phyloP scores from a whole-genome alignment of 108 stramenopile genomes.

The Pseudonitzschia multiseries region DNA sequence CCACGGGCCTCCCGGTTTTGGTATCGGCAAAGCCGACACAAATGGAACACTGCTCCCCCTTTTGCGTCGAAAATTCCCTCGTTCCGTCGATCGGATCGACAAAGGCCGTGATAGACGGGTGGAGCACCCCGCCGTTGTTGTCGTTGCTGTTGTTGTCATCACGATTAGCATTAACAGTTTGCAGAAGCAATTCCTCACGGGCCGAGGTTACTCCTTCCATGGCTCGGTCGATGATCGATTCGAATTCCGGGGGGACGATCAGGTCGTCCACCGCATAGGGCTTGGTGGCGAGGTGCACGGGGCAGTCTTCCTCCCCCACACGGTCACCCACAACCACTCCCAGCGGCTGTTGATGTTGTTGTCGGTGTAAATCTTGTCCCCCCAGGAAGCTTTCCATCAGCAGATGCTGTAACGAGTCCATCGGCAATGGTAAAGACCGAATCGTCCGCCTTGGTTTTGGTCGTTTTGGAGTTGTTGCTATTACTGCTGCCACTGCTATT shows the following conservation, averaged over 20 bases:
- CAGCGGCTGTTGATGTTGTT: too few relatives aligned
- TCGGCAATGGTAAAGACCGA: constrained; percentile 16
- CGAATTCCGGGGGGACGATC: background rate
- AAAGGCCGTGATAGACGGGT: constrained; percentile 40
- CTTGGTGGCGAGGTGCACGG: background rate
- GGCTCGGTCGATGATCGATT: background rate
- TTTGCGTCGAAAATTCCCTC: constrained; percentile 72
- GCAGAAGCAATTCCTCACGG: background rate
- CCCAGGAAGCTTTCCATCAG: background rate
- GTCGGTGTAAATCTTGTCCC: too few relatives aligned
- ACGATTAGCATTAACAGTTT: too few relatives aligned
- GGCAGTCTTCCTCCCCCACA: constrained; percentile 3
- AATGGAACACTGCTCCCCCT: constrained; percentile 56
- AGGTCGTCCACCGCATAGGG: constrained; percentile 8
- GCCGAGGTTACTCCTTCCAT: background rate
- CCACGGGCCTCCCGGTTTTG: constrained; percentile 49
- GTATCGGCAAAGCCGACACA: constrained; percentile 60
- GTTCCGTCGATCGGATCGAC: constrained; percentile 88
- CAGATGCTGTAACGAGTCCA: background rate
- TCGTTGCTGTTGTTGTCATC: background rate
- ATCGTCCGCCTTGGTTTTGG: constrained; percentile 10
- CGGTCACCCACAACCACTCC: background rate
- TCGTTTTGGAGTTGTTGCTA: too few relatives aligned
- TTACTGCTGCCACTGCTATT: too few relatives aligned
- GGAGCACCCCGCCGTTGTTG: background rate